Percentiles rank a stretch among this genome's conserved stretches.
These are phyloP conservation scores for Isoetes engelmannii DNA, from an alignment of 83 land plant species.

Conservation along the genomic window DNA sequence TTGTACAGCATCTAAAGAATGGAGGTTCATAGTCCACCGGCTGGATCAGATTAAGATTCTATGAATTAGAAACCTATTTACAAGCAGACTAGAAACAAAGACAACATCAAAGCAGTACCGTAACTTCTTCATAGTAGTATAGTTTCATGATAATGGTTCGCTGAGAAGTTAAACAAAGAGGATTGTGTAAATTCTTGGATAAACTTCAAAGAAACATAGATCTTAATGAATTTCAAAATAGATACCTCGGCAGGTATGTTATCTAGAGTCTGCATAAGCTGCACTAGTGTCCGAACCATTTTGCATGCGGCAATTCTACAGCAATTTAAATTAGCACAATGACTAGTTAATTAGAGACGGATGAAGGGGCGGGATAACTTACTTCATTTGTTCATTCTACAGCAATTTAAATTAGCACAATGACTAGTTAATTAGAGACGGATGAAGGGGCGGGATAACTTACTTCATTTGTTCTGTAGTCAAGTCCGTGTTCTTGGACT, in stretches of 20 bases:
- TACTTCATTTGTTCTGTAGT: no score
- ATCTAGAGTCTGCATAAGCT: conserved; percentile 81
- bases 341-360: not conserved
- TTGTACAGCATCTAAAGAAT: conserved; percentile 59
- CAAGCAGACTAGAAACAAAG: not conserved
- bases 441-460: no score
- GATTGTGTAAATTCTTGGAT: not conserved
- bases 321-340: not conserved
- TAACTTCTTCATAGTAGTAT: conserved; percentile 79
- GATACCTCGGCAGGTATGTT: conserved; percentile 77
- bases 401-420: no score
- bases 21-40: conserved; percentile 93
- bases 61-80: not conserved
- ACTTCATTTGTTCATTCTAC: no score
- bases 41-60: conserved; percentile 27
- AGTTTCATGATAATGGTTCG: conserved; percentile 91
- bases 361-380: no score
- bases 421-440: no score
- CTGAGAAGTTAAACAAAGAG: conserved; percentile 33
- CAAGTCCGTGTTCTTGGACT: not conserved
- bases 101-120: conserved; percentile 47
- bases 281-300: conserved; percentile 76
- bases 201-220: no score
- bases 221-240: no score
- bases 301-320: conserved; percentile 78